A percentile compares a stretch with the other conserved stretches of the same genome.
Conservation (phyloP, 306 rosid species). For the Acacia confusa region DNA sequence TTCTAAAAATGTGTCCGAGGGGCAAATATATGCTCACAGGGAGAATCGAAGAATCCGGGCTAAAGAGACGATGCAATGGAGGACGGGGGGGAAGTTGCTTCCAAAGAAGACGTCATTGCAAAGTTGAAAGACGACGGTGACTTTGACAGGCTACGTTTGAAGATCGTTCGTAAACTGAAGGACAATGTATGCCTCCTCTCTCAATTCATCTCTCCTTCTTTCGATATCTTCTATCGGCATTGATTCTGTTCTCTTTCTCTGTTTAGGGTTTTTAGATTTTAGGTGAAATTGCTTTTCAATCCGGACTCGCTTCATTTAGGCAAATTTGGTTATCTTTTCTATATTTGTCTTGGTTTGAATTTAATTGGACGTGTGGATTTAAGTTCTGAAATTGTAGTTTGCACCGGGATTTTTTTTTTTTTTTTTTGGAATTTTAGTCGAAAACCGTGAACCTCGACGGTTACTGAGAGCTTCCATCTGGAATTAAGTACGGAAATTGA, state of each 20-base stretch:
- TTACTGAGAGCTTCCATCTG: background rate
- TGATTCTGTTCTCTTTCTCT: background rate
- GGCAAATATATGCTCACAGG: too few relatives aligned
- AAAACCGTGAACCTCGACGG: background rate
- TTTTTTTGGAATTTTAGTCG: background rate
- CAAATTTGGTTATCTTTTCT: background rate
- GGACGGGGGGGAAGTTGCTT: slow-evolving; percentile 26
- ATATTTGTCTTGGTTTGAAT: background rate
- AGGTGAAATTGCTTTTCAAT: background rate
- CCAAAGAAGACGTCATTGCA: slow-evolving; percentile 71
- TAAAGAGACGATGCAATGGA: slow-evolving; percentile 27
- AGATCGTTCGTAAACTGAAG: slow-evolving; percentile 77
- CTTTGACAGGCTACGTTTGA: slow-evolving; percentile 85
- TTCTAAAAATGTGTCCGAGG: too few relatives aligned
- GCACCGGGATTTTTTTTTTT: background rate
- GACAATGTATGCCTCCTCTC: slow-evolving; percentile 51
- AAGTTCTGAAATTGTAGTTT: background rate
- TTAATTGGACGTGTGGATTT: background rate
- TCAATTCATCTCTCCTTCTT: background rate
- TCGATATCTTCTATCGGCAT: background rate
- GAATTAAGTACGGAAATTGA: background rate
- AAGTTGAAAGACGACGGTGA: slow-evolving; percentile 96
- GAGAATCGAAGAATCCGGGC: background rate
- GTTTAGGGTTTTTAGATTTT: slow-evolving; percentile 24
- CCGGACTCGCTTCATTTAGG: background rate